Conservation (phyloP, 495 filamentous ascomycete genomes). For the Aspergillus funiculosus region DNA sequence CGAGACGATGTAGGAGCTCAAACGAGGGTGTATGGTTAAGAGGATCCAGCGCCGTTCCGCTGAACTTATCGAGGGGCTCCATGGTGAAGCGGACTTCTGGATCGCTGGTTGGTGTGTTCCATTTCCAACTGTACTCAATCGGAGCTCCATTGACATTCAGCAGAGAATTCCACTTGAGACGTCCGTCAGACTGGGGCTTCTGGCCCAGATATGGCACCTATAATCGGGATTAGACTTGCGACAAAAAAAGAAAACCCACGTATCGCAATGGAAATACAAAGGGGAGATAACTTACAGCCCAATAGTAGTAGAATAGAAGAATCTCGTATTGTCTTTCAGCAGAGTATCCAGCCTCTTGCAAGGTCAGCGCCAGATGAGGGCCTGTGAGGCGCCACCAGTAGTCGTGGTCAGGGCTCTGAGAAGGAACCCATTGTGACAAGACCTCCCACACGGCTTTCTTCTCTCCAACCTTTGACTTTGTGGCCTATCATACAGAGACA, state of each 20-base stretch:
- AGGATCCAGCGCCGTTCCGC: background rate
- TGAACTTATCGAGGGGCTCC: background rate
- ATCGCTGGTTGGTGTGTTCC: background rate
- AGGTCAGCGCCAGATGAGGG: background rate
- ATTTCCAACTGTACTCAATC: background rate
- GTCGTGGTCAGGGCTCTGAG: background rate
- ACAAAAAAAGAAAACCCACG: no score
- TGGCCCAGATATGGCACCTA: background rate
- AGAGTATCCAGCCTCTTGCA: background rate
- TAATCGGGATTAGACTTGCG: no score
- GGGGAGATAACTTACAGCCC: background rate
- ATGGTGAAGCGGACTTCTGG: background rate
- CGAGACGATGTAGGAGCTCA: background rate
- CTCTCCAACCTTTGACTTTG: no score
- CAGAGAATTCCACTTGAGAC: background rate
- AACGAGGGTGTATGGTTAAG: background rate
- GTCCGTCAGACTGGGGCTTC: background rate
- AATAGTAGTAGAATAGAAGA: background rate
- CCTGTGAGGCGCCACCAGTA: background rate
- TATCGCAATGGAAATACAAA: no score
- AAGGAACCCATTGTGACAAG: background rate
- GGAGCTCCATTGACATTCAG: background rate
- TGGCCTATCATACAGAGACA: no score
- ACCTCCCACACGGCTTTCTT: background rate
- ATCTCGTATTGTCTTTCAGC: background rate